A percentile compares a stretch with the other conserved stretches of the same genome.
Evolutionary conservation across 164 flowering plant genomes (phyloP).

Genomic region (Nymphaea colorata): DNA sequence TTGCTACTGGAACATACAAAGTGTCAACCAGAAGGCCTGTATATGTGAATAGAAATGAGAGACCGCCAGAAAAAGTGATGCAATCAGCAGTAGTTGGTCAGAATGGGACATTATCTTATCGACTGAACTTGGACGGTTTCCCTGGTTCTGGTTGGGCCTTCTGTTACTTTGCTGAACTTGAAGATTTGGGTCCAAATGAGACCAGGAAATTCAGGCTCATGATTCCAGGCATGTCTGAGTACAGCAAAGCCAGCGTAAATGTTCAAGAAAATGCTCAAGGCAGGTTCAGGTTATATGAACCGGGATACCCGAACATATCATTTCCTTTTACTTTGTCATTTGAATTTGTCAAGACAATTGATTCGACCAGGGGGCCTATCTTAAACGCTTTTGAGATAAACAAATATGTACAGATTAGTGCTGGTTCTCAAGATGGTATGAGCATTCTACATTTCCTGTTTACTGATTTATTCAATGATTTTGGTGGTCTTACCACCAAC

Average conservation of each 20-base stretch:
- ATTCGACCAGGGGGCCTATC: slow-evolving; percentile 84
- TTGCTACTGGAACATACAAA: slow-evolving; percentile 76
- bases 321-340: slow-evolving; percentile 83
- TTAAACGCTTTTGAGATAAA: slow-evolving; percentile 93
- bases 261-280: slow-evolving; percentile 95
- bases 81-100: slow-evolving; percentile 98
- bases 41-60: slow-evolving; percentile 38
- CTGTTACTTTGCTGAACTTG: slow-evolving; percentile 87
- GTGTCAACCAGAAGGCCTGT: slow-evolving; percentile 62
- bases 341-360: slow-evolving; percentile 54
- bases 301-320: slow-evolving; percentile 66
- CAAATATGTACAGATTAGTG: slow-evolving; percentile 62
- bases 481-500: too few species aligned
- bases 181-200: slow-evolving; percentile 59
- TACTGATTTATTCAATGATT: background rate
- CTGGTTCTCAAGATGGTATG: slow-evolving; percentile 78
- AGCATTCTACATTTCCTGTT: background rate
- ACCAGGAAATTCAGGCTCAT: slow-evolving; percentile 67
- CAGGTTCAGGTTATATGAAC: slow-evolving; percentile 75
- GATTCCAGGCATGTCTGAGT: slow-evolving; percentile 54
- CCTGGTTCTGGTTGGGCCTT: slow-evolving; percentile 96
- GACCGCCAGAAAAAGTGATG: slow-evolving; percentile 92
- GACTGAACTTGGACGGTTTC: slow-evolving; percentile 87
- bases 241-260: slow-evolving; percentile 67
- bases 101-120: slow-evolving; percentile 72